phyloP scores from a whole-genome alignment of 2,329 filamentous ascomycete genomes.

The Fusarium solani-melongenae region DNA sequence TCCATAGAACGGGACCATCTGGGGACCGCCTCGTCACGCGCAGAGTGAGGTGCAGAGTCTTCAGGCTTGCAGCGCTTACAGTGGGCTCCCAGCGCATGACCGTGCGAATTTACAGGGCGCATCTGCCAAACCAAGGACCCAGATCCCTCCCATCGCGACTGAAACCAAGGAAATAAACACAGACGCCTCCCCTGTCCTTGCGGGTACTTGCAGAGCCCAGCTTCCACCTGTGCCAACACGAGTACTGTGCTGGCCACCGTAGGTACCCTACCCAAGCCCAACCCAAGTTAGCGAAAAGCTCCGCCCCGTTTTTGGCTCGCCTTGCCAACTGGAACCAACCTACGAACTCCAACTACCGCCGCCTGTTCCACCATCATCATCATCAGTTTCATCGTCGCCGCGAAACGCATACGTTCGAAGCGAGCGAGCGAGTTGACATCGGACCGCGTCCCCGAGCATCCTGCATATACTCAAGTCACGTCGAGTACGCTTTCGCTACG shows the following conservation, averaged over 20 bases:
- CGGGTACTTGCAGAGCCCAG: constrained; percentile 23
- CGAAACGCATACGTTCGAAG: constrained; percentile 4
- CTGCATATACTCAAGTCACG: not conserved
- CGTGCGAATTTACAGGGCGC: constrained; percentile 19
- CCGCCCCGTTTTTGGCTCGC: constrained; percentile 32
- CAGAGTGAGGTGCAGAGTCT: not conserved
- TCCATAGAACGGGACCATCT: constrained; percentile 33
- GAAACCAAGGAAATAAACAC: constrained; percentile 34
- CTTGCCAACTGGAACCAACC: constrained; percentile 17
- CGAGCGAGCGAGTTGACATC: not conserved
- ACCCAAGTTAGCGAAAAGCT: constrained; percentile 25
- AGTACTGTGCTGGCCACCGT: constrained; percentile 21
- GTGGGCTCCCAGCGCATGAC: constrained; percentile 15
- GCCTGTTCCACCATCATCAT: constrained; percentile 15
- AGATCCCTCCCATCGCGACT: constrained; percentile 20
- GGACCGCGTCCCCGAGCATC: not conserved
- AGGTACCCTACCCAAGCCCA: constrained; percentile 34
- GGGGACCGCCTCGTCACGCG: constrained; percentile 1
- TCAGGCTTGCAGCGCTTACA: constrained; percentile 6
- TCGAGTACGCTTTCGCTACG: not conserved
- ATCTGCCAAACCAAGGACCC: constrained; percentile 3
- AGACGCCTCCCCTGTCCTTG: constrained; percentile 15
- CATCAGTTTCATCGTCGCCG: constrained; percentile 20
- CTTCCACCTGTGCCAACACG: constrained; percentile 17
- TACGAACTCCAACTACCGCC: constrained; percentile 25